phyloP scores from a whole-genome alignment of 768 basidiomycete genomes.

The Suillus plorans region DNA sequence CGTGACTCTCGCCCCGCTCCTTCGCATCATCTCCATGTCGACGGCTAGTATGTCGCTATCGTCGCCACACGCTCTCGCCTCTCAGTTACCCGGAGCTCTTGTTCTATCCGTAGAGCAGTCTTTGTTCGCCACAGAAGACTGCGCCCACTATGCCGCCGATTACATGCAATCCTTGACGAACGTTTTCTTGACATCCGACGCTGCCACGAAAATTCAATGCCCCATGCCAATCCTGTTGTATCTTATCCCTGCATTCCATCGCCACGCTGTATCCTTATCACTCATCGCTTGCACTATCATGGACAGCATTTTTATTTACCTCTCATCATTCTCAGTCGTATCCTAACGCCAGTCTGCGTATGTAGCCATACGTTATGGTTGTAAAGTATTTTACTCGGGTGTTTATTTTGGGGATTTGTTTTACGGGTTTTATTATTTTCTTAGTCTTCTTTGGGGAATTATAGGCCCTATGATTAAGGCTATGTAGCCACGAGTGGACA shows the following conservation, averaged over 20 bases:
- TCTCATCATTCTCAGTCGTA: conserved; percentile 9
- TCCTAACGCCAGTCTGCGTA: conserved; percentile 23
- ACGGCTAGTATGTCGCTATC: background rate
- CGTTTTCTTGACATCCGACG: conserved; percentile 11
- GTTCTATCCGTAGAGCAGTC: background rate
- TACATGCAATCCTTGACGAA: background rate
- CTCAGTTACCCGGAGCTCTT: conserved; percentile 3
- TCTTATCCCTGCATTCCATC: conserved; percentile 21
- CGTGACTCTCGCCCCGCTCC: background rate
- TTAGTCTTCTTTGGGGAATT: conserved; percentile 4
- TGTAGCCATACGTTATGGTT: conserved; percentile 38
- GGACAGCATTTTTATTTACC: conserved; percentile 12
- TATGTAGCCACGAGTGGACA: conserved; percentile 9
- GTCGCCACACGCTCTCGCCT: background rate
- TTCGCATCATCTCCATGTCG: conserved; percentile 2
- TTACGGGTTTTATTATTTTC: conserved; percentile 8
- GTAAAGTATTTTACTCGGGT: conserved; percentile 32
- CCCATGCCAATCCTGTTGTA: conserved; percentile 27
- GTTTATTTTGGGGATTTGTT: conserved; percentile 10
- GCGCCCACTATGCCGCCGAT: conserved; percentile 1
- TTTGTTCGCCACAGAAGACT: background rate
- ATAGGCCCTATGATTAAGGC: conserved; percentile 3
- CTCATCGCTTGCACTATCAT: conserved; percentile 23
- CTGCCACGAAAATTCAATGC: conserved; percentile 26
- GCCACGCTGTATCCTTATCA: conserved; percentile 36